Conservation (phyloP, 2,329 filamentous ascomycete genomes). For the Lachnellula cervina region DNA sequence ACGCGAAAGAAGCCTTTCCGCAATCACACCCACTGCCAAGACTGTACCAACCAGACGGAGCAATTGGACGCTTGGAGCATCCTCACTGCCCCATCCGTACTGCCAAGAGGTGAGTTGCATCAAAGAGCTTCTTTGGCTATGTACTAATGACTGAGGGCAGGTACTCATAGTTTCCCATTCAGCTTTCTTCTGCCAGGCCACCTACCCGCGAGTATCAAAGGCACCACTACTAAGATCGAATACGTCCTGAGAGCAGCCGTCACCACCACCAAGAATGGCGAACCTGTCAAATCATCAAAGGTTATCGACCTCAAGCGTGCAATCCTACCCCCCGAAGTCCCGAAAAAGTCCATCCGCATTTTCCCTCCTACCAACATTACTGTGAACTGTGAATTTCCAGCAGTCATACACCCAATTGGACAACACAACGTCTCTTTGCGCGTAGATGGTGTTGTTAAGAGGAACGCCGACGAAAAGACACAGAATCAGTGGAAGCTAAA, state of each 20-base stretch:
- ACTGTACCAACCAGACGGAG: constrained; percentile 67
- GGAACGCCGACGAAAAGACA: constrained; percentile 63
- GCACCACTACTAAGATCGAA: constrained; percentile 64
- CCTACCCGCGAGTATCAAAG: constrained; percentile 78
- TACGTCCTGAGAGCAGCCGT: constrained; percentile 73
- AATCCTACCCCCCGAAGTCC: constrained; percentile 65
- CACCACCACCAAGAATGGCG: constrained; percentile 54
- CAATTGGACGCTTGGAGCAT: constrained; percentile 79
- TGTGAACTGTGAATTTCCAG: constrained; percentile 74
- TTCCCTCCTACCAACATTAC: constrained; percentile 96
- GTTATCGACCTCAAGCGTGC: constrained; percentile 73
- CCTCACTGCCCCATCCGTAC: constrained; percentile 50
- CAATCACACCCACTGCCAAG: constrained; percentile 61
- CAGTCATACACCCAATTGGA: constrained; percentile 81
- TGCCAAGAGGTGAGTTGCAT: constrained; percentile 43
- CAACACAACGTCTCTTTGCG: constrained; percentile 74
- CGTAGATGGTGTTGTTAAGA: constrained; percentile 77
- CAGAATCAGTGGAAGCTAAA: constrained; percentile 81
- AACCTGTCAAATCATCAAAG: constrained; percentile 61
- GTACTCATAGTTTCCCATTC: constrained; percentile 78
- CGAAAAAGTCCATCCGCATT: constrained; percentile 86
- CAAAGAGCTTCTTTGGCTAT: neutral
- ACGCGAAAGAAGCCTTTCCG: constrained; percentile 77
- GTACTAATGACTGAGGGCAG: constrained; percentile 33
- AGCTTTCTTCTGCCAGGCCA: constrained; percentile 80